A percentile compares a stretch with the other conserved stretches of the same genome.
phyloP scores from a whole-genome alignment of 2,329 filamentous ascomycete genomes.

The Epichloe hybrida region DNA sequence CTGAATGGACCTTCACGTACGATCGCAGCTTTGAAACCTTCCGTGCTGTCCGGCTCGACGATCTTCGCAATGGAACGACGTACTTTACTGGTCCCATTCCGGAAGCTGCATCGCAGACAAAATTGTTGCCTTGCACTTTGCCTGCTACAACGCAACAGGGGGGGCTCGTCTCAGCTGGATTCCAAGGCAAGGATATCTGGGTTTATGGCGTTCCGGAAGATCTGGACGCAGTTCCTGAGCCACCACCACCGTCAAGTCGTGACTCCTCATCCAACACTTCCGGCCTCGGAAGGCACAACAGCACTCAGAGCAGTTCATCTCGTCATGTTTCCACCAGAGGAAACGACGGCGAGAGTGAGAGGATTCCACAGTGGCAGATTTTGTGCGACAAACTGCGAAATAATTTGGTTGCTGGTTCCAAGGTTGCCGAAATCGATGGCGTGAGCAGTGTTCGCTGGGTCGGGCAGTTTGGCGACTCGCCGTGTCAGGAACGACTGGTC shows the following conservation, averaged over 20 bases:
- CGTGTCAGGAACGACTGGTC: constrained; percentile 45
- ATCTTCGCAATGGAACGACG: constrained; percentile 60
- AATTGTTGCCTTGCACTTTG: constrained; percentile 52
- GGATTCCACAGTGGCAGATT: constrained; percentile 54
- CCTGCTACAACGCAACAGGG: constrained; percentile 57
- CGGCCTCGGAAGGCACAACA: constrained; percentile 17
- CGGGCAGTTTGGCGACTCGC: constrained; percentile 34
- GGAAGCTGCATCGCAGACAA: constrained; percentile 35
- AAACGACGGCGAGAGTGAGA: constrained; percentile 16
- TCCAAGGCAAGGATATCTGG: constrained; percentile 61
- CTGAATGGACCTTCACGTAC: constrained; percentile 66
- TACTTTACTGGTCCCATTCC: constrained; percentile 64
- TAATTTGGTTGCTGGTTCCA: constrained; percentile 53
- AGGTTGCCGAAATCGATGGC: constrained; percentile 50
- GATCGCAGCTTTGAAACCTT: constrained; percentile 67
- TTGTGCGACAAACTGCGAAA: constrained; percentile 57
- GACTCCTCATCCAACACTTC: constrained; percentile 9
- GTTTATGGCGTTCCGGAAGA: constrained; percentile 66
- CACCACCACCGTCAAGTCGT: constrained; percentile 8
- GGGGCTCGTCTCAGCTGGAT: constrained; percentile 63
- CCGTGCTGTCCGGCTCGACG: constrained; percentile 61
- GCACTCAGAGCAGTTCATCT: constrained; percentile 15
- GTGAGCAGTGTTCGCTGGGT: constrained; percentile 63
- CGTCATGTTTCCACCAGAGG: constrained; percentile 19
- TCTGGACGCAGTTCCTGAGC: constrained; percentile 47